These are phyloP conservation scores for Phaeosphaeria sp. DNA, from an alignment of 2,329 filamentous ascomycete species.

Conservation along the genomic window DNA sequence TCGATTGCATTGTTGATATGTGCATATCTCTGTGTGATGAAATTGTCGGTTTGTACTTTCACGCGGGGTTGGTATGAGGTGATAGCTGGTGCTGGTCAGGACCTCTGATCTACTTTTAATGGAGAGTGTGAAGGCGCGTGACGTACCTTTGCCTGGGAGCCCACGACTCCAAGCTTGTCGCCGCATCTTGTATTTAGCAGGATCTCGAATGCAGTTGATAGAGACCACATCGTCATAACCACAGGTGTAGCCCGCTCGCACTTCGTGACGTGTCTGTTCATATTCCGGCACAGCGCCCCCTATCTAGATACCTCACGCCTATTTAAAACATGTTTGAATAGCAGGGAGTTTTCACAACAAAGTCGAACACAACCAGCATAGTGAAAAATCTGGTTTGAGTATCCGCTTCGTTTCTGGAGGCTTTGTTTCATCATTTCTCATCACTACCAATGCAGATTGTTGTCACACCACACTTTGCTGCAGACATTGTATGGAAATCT, in stretches of 20 bases:
- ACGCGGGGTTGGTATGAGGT: constrained; percentile 31
- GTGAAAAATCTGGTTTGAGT: not conserved
- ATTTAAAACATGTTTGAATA: not conserved
- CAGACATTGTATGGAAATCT: not conserved
- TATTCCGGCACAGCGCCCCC: no score
- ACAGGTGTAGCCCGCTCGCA: no score
- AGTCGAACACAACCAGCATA: not conserved
- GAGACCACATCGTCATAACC: constrained; percentile 24
- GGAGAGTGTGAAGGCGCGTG: no score
- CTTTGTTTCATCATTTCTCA: constrained; percentile 4
- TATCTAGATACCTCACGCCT: not conserved
- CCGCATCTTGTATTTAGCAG: constrained; percentile 21
- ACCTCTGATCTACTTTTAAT: not conserved
- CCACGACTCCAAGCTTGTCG: constrained; percentile 36
- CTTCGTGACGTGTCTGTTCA: no score
- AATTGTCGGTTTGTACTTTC: constrained; percentile 27
- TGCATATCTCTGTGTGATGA: constrained; percentile 20
- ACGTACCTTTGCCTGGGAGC: constrained; percentile 30
- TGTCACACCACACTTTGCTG: not conserved
- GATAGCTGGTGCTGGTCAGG: constrained; percentile 15
- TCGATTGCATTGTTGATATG: constrained; percentile 24
- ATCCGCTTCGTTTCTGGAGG: not conserved
- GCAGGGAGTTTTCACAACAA: not conserved
- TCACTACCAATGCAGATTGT: not conserved
- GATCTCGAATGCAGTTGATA: constrained; percentile 30